phyloP scores from a whole-genome alignment of 1,139 yeast genomes.

The Suhomyces terraborum region DNA sequence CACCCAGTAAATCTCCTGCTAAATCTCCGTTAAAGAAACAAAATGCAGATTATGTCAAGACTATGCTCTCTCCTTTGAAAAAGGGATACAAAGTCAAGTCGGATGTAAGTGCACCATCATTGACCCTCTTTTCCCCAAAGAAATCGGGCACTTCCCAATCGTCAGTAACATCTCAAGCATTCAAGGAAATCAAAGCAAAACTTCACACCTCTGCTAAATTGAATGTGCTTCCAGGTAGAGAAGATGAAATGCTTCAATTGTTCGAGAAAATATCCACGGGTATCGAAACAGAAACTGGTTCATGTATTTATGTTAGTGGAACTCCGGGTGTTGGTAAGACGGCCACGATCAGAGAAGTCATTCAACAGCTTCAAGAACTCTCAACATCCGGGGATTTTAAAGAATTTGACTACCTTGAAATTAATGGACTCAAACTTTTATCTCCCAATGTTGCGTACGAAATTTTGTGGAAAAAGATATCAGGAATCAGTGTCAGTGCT shows the following conservation, averaged over 20 bases:
- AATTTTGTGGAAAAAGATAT: constrained; percentile 72
- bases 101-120: constrained; percentile 27
- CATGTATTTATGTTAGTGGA: constrained; percentile 89
- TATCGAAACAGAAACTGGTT: constrained; percentile 70
- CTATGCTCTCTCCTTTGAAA: constrained; percentile 34
- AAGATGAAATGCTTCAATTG: constrained; percentile 76
- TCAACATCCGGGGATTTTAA: constrained; percentile 50
- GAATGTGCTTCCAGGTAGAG: constrained; percentile 77
- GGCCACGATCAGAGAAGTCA: constrained; percentile 86
- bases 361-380: constrained; percentile 59
- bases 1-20: constrained; percentile 13
- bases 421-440: constrained; percentile 85
- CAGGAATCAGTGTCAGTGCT: constrained; percentile 63
- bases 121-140: constrained; percentile 29
- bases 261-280: constrained; percentile 76
- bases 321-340: constrained; percentile 99
- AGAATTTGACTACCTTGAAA: constrained; percentile 74
- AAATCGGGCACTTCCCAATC: constrained; percentile 10
- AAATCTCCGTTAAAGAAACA: constrained; percentile 13
- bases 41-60: constrained; percentile 21
- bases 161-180: constrained; percentile 37
- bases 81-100: constrained; percentile 31
- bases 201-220: constrained; percentile 55
- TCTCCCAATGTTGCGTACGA: constrained; percentile 89
- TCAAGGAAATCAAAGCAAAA: constrained; percentile 57